Base-by-base conservation (phyloP, 2,329 filamentous ascomycete species). In the Tolypocladium capitatum region DNA sequence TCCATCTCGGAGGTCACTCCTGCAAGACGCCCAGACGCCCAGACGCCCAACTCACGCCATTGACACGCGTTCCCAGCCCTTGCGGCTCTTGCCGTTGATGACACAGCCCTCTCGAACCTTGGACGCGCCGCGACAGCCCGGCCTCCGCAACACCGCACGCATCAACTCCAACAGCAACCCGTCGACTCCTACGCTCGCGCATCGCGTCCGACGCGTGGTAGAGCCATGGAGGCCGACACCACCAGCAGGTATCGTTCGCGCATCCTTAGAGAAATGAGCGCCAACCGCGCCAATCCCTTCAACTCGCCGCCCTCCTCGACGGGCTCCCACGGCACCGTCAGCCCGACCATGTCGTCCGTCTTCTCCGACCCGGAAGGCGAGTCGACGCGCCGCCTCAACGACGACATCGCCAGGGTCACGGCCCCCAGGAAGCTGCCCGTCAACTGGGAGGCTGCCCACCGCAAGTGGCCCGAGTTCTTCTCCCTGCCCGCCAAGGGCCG, bases 271-370 rank as follows among this genome's bases (percentile, higher is more conserved):
- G 72, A 75, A 63, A 73, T 74, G 70, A 69, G 71, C 44, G 64
- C 70, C 53, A 70, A 73, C 61, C 67, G 69, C 60, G 68, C 74
- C 50, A 75, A 78, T 59, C 74, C 75, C 6, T 78, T 76, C 64
- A 75, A 75, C 62, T 78, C 75, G 20, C 75, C 75, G 5, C 74
- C 75, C 20, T 76, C 75, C 7, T 78, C 75, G 7, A 78, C 75
- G 30, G 75, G 74, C 48, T 75, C 73, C 46, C 74, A 77, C 61
- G 74, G 75, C 58, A 76, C 74, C 51, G 68, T 78, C 52, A 75
- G 72, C 57, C 69, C 72, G 47, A 78, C 74, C 42, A 58, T 70
- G 46, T 75, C 74, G 34, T 72, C 74, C 38, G 63, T 78, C 55
- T 74, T 75, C 51, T 70, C 73, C 48, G 69, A 71, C 48, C 72